Percentiles rank a stretch among this genome's conserved stretches.
Conservation (phyloP, 2,329 filamentous ascomycete genomes). For the Aspergillus niger region DNA sequence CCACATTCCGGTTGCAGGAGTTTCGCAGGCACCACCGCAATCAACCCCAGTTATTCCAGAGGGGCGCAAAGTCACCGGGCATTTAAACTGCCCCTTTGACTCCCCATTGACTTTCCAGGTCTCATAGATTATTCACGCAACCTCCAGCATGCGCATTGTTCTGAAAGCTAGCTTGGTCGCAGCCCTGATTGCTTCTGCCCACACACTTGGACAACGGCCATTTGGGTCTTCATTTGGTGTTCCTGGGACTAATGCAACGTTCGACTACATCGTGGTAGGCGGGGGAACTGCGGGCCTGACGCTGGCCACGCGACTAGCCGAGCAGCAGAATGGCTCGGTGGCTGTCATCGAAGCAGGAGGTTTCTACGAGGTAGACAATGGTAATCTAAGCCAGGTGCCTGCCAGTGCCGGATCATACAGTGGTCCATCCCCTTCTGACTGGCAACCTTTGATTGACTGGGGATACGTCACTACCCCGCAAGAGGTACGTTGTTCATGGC, state of each 20-base stretch:
- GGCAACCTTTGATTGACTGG: constrained; percentile 27
- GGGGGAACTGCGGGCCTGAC: constrained; percentile 27
- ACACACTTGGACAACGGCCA: neutral
- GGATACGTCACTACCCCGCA: constrained; percentile 25
- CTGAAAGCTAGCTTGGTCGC: too few relatives aligned
- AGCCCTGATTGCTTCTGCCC: neutral
- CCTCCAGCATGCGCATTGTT: too few relatives aligned
- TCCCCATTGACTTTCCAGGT: too few relatives aligned
- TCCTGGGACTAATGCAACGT: constrained; percentile 16
- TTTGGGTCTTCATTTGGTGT: neutral
- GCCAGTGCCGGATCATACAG: constrained; percentile 19
- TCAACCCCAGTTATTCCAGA: too few relatives aligned
- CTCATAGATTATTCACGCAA: neutral
- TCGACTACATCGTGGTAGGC: constrained; percentile 26
- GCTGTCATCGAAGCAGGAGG: constrained; percentile 34
- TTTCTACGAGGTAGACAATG: constrained; percentile 36
- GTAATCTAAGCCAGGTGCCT: constrained; percentile 29
- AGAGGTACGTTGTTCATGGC: neutral
- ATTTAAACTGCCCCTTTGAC: too few relatives aligned
- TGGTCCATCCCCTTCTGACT: constrained; percentile 26
- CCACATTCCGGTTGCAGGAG: too few relatives aligned
- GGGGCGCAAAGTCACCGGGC: too few relatives aligned
- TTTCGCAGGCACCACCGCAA: too few relatives aligned
- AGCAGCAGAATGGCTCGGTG: constrained; percentile 21
- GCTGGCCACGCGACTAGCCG: constrained; percentile 23